Evolutionary conservation across 768 basidiomycete genomes (phyloP), one percentile per base, ranked within the genome.

Genomic region (Trametes cubensis): DNA sequence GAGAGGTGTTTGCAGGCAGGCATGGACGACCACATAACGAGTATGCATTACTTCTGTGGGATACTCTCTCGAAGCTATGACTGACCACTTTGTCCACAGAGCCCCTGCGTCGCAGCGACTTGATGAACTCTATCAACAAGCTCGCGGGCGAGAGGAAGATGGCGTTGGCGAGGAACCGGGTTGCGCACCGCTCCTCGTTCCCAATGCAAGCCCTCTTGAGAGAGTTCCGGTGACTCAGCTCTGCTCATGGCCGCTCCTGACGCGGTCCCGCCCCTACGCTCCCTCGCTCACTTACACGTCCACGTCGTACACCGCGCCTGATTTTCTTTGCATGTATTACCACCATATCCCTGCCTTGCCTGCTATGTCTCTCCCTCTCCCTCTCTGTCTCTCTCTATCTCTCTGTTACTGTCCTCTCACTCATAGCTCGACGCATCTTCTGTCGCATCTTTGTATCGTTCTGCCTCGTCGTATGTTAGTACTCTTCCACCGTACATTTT

Each of bases 1-100:
- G 89, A 90, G 70, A 79, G 88, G 62, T 90, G 87, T 70, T 74
- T 89, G 70, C 82, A 88, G 71, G 88, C 87, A n/a, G 88, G 88
- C 58, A 88, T 88, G 87, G 88, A 90, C 70, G 89, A 90, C 69
- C 89, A 90, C 66, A 90, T 91, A 56, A 92, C 89, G 26, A 92
- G 90, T 92, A 69, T 54, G 88, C 77, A 7, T 17, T 53, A 42
- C 21, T 28, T 39, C 34, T n/a, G 21, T 38, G 21, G 18, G 18
- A 20, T 51, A 17, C 40, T n/a, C n/a, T 48, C 13, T 20, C 21
- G 49, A 1, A 2, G 55, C 20, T 44, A 42, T 44, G 42, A 49
- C 62, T 62, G 55, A 69, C 54, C 38, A 17, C n/a, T 59, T 11
- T 25, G 21, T 40, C 26, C 18, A 17, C 65, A 91, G 90, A 94